Conservation (phyloP, 495 filamentous ascomycete genomes). For the Glonium stellatum region DNA sequence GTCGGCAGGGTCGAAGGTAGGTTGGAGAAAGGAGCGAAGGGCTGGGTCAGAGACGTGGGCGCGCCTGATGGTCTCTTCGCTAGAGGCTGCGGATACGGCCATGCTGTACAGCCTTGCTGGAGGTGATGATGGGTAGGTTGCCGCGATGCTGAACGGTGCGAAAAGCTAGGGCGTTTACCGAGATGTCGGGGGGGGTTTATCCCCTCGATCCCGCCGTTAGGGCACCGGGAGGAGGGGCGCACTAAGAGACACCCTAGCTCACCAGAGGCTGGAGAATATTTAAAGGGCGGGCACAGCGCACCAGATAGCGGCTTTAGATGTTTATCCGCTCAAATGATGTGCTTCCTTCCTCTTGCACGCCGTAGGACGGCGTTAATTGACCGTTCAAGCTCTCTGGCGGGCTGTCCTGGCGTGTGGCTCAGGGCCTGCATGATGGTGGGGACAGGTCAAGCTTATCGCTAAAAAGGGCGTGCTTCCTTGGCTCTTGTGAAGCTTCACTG, state of each 20-base stretch:
- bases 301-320: too few relatives aligned
- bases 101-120: constrained; percentile 6
- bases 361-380: too few relatives aligned
- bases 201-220: too few relatives aligned
- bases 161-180: background rate
- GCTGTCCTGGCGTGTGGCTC: too few relatives aligned
- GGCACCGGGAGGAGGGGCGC: too few relatives aligned
- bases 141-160: background rate
- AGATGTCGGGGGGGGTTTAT: background rate
- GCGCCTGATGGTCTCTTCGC: constrained; percentile 17
- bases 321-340: too few relatives aligned
- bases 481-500: background rate
- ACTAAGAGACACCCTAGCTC: too few relatives aligned
- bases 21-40: constrained; percentile 60
- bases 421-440: background rate
- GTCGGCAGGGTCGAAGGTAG: constrained; percentile 69
- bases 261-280: too few relatives aligned
- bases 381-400: too few relatives aligned
- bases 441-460: background rate
- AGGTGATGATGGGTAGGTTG: background rate
- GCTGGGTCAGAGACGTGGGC: constrained; percentile 54
- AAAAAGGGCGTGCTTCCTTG: background rate
- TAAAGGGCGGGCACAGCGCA: too few relatives aligned
- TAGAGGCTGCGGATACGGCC: constrained; percentile 15
- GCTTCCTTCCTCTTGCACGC: too few relatives aligned